phyloP scores from a whole-genome alignment of 2,329 filamentous ascomycete species.

The Bisporella sp. region DNA sequence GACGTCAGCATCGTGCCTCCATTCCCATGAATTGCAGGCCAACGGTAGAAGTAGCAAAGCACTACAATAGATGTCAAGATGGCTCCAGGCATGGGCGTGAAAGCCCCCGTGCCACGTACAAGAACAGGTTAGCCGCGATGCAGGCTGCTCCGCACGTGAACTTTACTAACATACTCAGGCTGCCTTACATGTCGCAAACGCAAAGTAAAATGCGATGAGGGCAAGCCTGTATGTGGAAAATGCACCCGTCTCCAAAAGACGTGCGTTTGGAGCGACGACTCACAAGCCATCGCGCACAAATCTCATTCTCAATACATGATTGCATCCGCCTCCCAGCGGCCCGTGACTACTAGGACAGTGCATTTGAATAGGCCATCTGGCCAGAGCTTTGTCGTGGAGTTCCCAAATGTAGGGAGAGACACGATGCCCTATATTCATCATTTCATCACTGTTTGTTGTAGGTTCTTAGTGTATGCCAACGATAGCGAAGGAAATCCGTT shows the following conservation, averaged over 20 bases:
- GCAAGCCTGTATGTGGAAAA: conserved; percentile 53
- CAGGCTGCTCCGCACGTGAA: neutral
- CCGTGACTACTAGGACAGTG: neutral
- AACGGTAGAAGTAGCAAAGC: too few relatives aligned
- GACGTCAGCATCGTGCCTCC: too few relatives aligned
- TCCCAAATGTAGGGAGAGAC: conserved; percentile 20
- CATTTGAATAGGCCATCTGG: conserved; percentile 11
- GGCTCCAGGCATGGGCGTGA: conserved; percentile 24
- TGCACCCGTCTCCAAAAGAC: conserved; percentile 22
- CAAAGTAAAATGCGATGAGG: conserved; percentile 67
- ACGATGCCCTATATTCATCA: conserved; percentile 26
- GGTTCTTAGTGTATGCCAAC: conserved; percentile 24
- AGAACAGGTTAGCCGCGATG: conserved; percentile 18
- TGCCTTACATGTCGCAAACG: conserved; percentile 61
- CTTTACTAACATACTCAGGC: conserved; percentile 28
- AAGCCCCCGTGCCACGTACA: conserved; percentile 23
- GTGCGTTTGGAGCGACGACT: conserved; percentile 22
- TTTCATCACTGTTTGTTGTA: conserved; percentile 24
- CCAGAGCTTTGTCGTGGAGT: conserved; percentile 24
- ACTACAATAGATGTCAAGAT: conserved; percentile 5
- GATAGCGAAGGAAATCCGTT: conserved; percentile 26
- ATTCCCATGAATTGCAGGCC: too few relatives aligned
- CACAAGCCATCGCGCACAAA: conserved; percentile 14
- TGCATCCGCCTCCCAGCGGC: neutral
- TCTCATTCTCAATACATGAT: conserved; percentile 4